A percentile compares a stretch with the other conserved stretches of the same genome.
phyloP scores from a whole-genome alignment of 2,329 filamentous ascomycete genomes.

The Amauroascus niger region DNA sequence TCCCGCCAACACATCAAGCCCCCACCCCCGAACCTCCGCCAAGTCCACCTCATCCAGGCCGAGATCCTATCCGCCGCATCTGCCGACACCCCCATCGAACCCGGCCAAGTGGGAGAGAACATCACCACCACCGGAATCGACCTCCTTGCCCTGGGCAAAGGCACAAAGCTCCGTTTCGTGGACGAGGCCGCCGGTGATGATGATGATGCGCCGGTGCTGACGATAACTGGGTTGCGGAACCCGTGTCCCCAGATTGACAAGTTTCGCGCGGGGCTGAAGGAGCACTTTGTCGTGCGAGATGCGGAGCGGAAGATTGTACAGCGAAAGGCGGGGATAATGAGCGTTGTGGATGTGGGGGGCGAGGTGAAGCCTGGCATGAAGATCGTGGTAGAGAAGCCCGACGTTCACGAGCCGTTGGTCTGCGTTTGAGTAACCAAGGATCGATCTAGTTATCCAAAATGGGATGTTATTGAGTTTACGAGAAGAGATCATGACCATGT shows the following conservation, averaged over 20 bases:
- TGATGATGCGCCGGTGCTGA: slow-evolving; percentile 13
- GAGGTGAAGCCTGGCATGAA: slow-evolving; percentile 19
- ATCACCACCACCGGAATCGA: slow-evolving; percentile 20
- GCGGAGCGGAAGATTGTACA: slow-evolving; percentile 16
- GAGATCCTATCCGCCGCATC: slow-evolving; percentile 17
- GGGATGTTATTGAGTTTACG: not conserved
- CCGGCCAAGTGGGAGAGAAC: slow-evolving; percentile 22
- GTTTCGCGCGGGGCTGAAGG: slow-evolving; percentile 14
- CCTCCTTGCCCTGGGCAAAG: slow-evolving; percentile 15
- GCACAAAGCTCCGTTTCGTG: slow-evolving; percentile 21
- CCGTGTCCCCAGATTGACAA: slow-evolving; percentile 21
- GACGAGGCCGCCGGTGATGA: not conserved
- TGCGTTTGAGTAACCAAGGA: slow-evolving; percentile 16
- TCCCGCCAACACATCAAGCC: slow-evolving; percentile 19
- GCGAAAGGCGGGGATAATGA: slow-evolving; percentile 21
- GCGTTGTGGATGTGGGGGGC: slow-evolving; percentile 19
- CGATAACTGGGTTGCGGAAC: slow-evolving; percentile 19
- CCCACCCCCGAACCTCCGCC: slow-evolving; percentile 22
- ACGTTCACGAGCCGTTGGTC: slow-evolving; percentile 11
- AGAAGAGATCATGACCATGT: not conserved
- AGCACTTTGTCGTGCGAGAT: slow-evolving; percentile 13
- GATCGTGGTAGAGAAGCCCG: slow-evolving; percentile 19
- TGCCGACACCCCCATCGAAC: slow-evolving; percentile 3
- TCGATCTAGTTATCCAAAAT: not conserved
- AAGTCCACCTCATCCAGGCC: slow-evolving; percentile 23